Evolutionary conservation across 139 green algal species (phyloP).

Genomic region (Micractinium conductrix): DNA sequence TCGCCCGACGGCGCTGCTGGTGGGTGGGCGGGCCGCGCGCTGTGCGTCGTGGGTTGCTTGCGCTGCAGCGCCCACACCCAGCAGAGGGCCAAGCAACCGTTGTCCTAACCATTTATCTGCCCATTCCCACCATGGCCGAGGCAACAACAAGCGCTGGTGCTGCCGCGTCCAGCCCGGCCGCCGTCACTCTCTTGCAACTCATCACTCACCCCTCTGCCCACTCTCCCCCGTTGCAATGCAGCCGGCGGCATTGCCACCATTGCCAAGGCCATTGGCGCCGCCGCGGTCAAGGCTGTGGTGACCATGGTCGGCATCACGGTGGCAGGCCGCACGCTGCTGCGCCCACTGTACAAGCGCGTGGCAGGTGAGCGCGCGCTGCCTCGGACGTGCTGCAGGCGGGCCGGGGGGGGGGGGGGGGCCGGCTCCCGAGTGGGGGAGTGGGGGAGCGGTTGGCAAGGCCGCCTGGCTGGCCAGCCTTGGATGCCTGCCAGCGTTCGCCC

Average conservation of each 20-base stretch:
- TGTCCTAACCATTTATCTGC: too few relatives aligned
- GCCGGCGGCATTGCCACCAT: conserved; percentile 76
- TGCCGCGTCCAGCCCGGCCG: too few relatives aligned
- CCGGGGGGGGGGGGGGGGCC: too few relatives aligned
- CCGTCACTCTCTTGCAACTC: too few relatives aligned
- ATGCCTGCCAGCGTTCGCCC: neutral
- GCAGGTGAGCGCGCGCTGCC: conserved; percentile 15
- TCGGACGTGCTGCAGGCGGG: neutral
- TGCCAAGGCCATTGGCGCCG: conserved; percentile 84
- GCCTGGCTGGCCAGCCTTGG: neutral
- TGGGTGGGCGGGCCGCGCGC: conserved; percentile 2
- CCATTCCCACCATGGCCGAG: too few relatives aligned
- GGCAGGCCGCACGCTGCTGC: conserved; percentile 66
- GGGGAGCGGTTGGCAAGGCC: neutral
- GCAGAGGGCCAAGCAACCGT: too few relatives aligned
- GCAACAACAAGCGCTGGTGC: too few relatives aligned
- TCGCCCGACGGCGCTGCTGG: conserved; percentile 44
- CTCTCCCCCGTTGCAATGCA: neutral
- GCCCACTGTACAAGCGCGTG: conserved; percentile 69
- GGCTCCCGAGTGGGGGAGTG: too few relatives aligned
- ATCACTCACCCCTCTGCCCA: neutral
- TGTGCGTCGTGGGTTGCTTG: too few relatives aligned
- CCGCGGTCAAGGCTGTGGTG: conserved; percentile 91
- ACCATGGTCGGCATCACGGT: conserved; percentile 85
- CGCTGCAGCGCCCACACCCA: too few relatives aligned